Evolutionary conservation across 257 asterid species (phyloP), one percentile per base, ranked within the genome.

Genomic region (Gentiana macrophylla): DNA sequence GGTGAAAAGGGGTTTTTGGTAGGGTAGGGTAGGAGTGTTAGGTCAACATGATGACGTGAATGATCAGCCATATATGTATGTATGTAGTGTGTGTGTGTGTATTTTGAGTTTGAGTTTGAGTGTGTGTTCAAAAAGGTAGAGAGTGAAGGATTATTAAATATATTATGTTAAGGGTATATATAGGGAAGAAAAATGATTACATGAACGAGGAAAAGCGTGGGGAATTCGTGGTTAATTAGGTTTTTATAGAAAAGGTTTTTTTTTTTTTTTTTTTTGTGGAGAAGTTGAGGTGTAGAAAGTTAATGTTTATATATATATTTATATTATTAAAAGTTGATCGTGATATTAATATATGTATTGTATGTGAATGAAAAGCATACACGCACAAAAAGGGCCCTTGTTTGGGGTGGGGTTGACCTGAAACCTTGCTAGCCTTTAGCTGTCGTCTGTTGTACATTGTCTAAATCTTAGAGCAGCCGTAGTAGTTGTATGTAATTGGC

Each of bases 221-320:
- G 80, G 37, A 69, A 68, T 61, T 77, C 84, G 86, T 74, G 84
- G 91, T 33, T 62, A 3, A 61, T 8, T 66, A 52, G 60, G 70
- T 56, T 65, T 51, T 61, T 32, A 41, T 41, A 41, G 9, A 41
- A 41, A 8, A 34, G 24, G 24, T 15, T 15, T 15, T 15, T 15
- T 15, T 15, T 15, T 15, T 15, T 15, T 15, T 15, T 15, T 51
- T 15, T 15, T 15, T 15, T 15, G 0, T 51, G 6, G 1, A 7
- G 9, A 35, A 10, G 0, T 45, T 38, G 33, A 41, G 54, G 49
- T 53, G 53, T 43, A 54, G 57, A 11, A 32, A 55, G 12, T 15
- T 15, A 15, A 15, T 15, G 24, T 15, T 15, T 15, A 15, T 15
- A 15, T 15, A 15, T 15, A 15, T 15, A 15, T 15, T 15, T 15